Conservation (phyloP, 2,329 filamentous ascomycete genomes). For the Aspergillus unguis region DNA sequence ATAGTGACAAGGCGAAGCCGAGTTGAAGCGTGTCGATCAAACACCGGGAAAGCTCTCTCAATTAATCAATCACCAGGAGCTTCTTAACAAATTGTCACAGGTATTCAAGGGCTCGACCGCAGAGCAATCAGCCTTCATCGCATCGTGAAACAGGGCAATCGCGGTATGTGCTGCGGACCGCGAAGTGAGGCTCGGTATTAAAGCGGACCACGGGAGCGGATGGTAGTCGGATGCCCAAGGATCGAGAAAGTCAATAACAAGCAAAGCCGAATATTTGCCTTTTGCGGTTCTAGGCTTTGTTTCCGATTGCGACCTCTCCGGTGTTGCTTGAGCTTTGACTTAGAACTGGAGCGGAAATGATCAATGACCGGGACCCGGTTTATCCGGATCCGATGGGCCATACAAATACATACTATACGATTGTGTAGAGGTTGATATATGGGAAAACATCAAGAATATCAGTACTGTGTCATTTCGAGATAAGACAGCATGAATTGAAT, state of each 20-base stretch:
- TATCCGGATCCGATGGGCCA: constrained; percentile 11
- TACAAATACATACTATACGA: not conserved
- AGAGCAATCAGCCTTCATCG: constrained; percentile 16
- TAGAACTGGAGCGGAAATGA: constrained; percentile 3
- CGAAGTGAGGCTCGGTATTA: not conserved
- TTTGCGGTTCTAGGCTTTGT: not conserved
- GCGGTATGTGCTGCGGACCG: not conserved
- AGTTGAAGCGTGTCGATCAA: not conserved
- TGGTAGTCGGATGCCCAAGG: not conserved
- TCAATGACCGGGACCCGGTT: constrained; percentile 16
- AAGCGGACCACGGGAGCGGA: not conserved
- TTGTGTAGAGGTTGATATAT: no score
- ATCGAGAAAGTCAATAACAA: not conserved
- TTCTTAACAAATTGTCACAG: not conserved
- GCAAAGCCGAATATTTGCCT: not conserved
- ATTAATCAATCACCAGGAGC: not conserved
- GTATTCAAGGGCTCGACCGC: constrained; percentile 15
- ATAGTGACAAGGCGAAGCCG: not conserved
- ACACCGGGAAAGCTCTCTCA: not conserved
- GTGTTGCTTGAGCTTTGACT: not conserved
- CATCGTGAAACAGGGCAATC: constrained; percentile 16
- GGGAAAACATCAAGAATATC: no score
- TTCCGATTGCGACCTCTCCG: not conserved
- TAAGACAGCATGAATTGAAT: no score
- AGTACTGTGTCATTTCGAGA: no score